Evolutionary conservation across 331 rosid species (phyloP), one percentile per base, ranked within the genome.

Genomic region (Arachis monticola): DNA sequence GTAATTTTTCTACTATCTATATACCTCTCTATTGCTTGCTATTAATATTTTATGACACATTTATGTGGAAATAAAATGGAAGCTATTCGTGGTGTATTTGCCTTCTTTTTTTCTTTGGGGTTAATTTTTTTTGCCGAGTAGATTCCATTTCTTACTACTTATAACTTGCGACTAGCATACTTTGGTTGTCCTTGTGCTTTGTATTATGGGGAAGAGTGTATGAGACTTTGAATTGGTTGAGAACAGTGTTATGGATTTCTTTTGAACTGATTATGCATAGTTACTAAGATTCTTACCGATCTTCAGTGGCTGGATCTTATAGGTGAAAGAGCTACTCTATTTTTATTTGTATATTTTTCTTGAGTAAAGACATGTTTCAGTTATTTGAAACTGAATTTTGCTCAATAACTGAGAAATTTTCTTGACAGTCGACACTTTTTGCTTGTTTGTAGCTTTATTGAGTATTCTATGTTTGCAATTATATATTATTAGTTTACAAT

Each of bases 191-290:
- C 47, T 44, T 44, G 47, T 44, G 46, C 52, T 71, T 10, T 61
- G 27, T n/a, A n/a, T 57, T 65, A 45, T 53, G 40, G 65, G 66
- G 57, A 11, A 62, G 60, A 62, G 78, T 73, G 50, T 42, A 69
- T 61, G 75, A 44, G 57, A 56, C 52, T 69, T 64, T 69, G 62
- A 60, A 65, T 32, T 31, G 17, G 59, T 55, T 35, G 64, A 69
- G 60, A 46, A 64, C 30, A 59, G 60, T 46, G 72, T 74, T 69
- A 22, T 11, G 62, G 48, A 11, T 76, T 73, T 48, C 32, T 3
- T 62, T 56, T 60, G 70, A 69, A 60, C 31, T 73, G 68, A 70
- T 48, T 22, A 50, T 52, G 22, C 40, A 60, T 31, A 59, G 55
- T 72, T 60, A 44, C 35, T n/a, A 7, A 17, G 44, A 58, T 8